Base-by-base conservation (phyloP, 176 grass and related monocot species). In the Ampelocalamus luodianensis region DNA sequence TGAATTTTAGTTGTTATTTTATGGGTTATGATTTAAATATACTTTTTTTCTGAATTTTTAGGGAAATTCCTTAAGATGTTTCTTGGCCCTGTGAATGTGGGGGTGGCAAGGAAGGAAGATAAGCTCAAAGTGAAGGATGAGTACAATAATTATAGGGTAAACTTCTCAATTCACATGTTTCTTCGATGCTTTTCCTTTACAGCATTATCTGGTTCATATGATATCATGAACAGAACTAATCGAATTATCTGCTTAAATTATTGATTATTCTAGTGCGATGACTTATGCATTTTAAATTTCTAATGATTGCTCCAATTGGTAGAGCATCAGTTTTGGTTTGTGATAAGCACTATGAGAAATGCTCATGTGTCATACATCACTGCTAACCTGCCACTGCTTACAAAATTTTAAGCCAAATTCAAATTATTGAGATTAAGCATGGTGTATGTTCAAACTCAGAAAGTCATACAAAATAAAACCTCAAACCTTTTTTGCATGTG, bases 111-210 rank as follows among this genome's bases (percentile, higher is more conserved):
- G 82, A 98, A 98, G 22, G 96, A 98, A 73, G 91, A 95, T 39
- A 92, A 89, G 85, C 90, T 98, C 64, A 95, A 93, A 85, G 88
- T 98, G 84, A 98, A 98, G 83, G 91, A 98, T 24, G 93, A 98
- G 76, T 98, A 98, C 51, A 98, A 98, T 63, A 98, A 89, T 66
- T 98, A 98, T 64, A 93, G 94, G 87, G 96, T 98, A 92, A 22
- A 70, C 17, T 86, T 80, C 49, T 80, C 10, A 56, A 67, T 86
- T 80, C 49, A 76, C 14, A 56, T 67, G 44, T 14, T 78, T 77
- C 42, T 48, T 23, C 17, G 1, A 56, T 65, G 24, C 14, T 2
- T 82, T 77, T 42, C 36, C 1, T 74, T 65, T 1, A 1, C 8
- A 83, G 71, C 55, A 3, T 17, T 60, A 61, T 60, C 5, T 53